These are phyloP conservation scores for Syzygium syzygioides DNA, from an alignment of 441 rosid species.

Conservation along the genomic window DNA sequence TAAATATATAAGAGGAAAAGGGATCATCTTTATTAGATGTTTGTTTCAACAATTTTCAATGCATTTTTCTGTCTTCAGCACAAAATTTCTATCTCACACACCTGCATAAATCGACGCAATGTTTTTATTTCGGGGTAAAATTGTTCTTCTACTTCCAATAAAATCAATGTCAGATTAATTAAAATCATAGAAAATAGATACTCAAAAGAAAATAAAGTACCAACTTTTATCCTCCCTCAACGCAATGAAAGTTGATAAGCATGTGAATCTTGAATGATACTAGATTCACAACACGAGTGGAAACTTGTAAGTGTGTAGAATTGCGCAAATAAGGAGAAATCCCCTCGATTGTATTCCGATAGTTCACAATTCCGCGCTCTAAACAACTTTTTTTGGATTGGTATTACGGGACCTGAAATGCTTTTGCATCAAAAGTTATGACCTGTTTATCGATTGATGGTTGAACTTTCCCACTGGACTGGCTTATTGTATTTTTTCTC, in stretches of 20 bases:
- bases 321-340: not conserved
- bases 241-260: not conserved
- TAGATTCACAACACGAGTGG: not conserved
- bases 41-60: not conserved
- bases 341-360: not conserved
- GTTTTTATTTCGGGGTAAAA: not conserved
- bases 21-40: not conserved
- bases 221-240: not conserved
- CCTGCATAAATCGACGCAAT: not conserved
- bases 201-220: not conserved
- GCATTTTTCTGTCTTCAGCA: not conserved
- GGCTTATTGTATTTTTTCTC: not conserved
- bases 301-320: not conserved
- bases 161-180: not conserved
- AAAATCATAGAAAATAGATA: not conserved
- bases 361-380: not conserved
- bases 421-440: not conserved
- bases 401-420: not conserved
- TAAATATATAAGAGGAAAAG: not conserved
- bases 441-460: not conserved
- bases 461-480: not conserved
- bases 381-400: not conserved
- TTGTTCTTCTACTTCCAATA: not conserved
- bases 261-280: not conserved
- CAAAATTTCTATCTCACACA: not conserved